Conservation (phyloP, 495 filamentous ascomycete genomes). For the Penicillium atrosanguineum region DNA sequence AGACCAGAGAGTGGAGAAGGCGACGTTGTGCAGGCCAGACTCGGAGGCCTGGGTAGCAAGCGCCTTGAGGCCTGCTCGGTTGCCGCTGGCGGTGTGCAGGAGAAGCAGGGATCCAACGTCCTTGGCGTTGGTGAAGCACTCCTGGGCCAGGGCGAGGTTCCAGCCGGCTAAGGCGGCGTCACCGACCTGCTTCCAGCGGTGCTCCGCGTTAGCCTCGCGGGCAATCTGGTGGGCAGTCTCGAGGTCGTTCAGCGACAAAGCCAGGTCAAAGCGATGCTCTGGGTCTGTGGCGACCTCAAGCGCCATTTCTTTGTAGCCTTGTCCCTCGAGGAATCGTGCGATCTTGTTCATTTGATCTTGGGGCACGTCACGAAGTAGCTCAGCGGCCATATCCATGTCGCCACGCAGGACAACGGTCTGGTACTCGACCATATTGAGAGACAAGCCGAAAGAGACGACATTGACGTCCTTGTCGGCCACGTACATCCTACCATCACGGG, state of each 20-base stretch:
- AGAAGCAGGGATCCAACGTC: slow-evolving; percentile 88
- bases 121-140: slow-evolving; percentile 87
- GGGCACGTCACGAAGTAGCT: slow-evolving; percentile 78
- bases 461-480: slow-evolving; percentile 92
- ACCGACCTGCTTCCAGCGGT: slow-evolving; percentile 96
- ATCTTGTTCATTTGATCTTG: slow-evolving; percentile 95
- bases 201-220: slow-evolving; percentile 77
- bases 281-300: slow-evolving; percentile 94
- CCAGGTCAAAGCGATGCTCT: slow-evolving; percentile 95
- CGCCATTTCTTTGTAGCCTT: slow-evolving; percentile 92
- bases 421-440: slow-evolving; percentile 93
- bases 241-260: slow-evolving; percentile 78
- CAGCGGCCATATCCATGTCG: slow-evolving; percentile 90
- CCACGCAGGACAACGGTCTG: slow-evolving; percentile 93
- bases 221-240: slow-evolving; percentile 84
- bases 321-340: slow-evolving; percentile 94
- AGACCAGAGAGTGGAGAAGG: slow-evolving; percentile 88
- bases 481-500: slow-evolving; percentile 89
- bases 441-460: slow-evolving; percentile 85
- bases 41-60: slow-evolving; percentile 72
- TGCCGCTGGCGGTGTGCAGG: slow-evolving; percentile 76
- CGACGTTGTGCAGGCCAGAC: slow-evolving; percentile 81
- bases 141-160: slow-evolving; percentile 83
- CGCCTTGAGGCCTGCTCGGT: slow-evolving; percentile 66
- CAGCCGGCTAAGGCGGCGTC: slow-evolving; percentile 84